These are phyloP conservation scores for Camellia sinensis DNA, from an alignment of 148 eudicot species.

Conservation along the genomic window DNA sequence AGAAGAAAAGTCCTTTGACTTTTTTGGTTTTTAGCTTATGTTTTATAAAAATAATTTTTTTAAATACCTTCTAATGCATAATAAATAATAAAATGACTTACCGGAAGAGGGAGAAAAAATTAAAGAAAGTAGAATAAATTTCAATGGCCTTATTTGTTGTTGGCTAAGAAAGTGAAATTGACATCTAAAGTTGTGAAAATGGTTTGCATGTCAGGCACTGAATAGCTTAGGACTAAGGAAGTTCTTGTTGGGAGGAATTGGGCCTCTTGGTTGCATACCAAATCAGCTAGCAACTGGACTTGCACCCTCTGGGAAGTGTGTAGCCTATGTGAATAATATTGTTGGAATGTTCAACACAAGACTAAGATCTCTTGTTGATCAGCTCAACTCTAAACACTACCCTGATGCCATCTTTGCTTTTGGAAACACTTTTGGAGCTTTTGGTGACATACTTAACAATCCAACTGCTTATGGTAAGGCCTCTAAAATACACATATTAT, in stretches of 20 bases:
- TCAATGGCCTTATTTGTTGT: background rate
- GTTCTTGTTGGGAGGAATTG: constrained; percentile 57
- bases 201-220: constrained; percentile 30
- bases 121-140: constrained; percentile 12
- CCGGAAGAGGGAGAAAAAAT: no score
- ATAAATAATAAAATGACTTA: no score
- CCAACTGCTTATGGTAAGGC: constrained; percentile 45
- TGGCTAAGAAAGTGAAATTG: no score
- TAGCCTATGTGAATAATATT: constrained; percentile 39
- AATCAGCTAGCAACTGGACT: constrained; percentile 39
- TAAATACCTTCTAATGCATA: no score
- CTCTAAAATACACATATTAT: no score
- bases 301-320: constrained; percentile 44
- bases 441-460: constrained; percentile 48
- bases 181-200: background rate
- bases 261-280: constrained; percentile 24
- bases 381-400: constrained; percentile 36
- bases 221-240: constrained; percentile 55
- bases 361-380: constrained; percentile 43
- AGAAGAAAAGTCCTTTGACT: no score
- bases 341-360: constrained; percentile 53
- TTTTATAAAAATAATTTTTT: no score
- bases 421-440: constrained; percentile 53
- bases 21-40: no score
- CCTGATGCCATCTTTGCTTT: constrained; percentile 44